Conservation (phyloP, 805 yeast species). For the Sugiyamaella floridensis region DNA sequence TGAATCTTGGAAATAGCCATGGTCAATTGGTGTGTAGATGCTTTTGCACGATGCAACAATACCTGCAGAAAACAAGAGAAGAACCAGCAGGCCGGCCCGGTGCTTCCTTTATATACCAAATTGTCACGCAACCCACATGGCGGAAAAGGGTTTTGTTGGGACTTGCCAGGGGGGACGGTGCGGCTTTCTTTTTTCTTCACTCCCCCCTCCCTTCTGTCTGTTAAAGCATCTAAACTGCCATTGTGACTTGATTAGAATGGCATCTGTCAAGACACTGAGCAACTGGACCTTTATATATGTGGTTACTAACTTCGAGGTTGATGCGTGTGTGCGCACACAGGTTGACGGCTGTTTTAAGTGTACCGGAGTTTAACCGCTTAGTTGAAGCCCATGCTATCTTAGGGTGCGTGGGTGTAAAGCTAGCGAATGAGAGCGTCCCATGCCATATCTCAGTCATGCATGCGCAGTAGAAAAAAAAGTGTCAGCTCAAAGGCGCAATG, state of each 20-base stretch:
- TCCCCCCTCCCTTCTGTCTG: not conserved
- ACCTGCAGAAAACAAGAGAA: not conserved
- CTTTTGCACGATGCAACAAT: not conserved
- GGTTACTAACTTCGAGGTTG: too few species aligned
- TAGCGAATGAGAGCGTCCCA: not conserved
- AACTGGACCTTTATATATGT: too few species aligned
- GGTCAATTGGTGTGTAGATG: constrained; percentile 14
- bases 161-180: not conserved
- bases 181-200: not conserved
- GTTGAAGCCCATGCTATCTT: not conserved
- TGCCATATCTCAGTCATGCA: not conserved
- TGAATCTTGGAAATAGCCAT: constrained; percentile 84
- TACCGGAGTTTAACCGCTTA: too few species aligned
- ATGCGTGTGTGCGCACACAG: not conserved
- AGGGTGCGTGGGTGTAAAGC: not conserved
- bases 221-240: not conserved
- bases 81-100: not conserved
- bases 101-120: not conserved
- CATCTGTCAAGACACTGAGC: too few species aligned
- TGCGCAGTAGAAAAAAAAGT: not conserved
- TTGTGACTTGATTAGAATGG: not conserved
- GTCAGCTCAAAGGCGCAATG: too few species aligned
- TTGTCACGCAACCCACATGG: not conserved
- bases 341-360: too few species aligned
- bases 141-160: not conserved